These are phyloP conservation scores for Polygonum aviculare DNA, from an alignment of 148 eudicot species.

Conservation along the genomic window DNA sequence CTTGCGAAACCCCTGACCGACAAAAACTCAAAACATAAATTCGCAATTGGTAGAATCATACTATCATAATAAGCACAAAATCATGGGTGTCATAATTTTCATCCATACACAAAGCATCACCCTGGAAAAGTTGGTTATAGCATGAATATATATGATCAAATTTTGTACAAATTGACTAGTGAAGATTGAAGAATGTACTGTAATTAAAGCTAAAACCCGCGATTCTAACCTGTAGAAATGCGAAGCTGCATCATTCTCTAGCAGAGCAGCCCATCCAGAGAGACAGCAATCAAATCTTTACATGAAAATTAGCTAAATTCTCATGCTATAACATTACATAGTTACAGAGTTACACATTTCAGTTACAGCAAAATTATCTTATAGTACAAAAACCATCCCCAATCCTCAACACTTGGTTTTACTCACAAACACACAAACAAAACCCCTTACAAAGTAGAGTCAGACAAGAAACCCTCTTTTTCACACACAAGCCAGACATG, in stretches of 20 bases:
- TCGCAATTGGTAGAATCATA: too few relatives aligned
- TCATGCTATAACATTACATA: not conserved
- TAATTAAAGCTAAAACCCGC: constrained; percentile 10
- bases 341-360: not conserved
- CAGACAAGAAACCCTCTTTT: too few relatives aligned
- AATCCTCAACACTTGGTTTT: too few relatives aligned
- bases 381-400: too few relatives aligned
- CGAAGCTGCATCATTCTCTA: constrained; percentile 9
- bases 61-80: not conserved
- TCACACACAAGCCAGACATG: not conserved
- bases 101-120: not conserved
- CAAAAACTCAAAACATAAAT: constrained; percentile 9
- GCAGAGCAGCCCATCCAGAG: not conserved
- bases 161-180: too few relatives aligned
- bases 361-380: too few relatives aligned
- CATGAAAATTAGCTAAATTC: not conserved
- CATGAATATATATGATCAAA: not conserved
- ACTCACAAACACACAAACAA: too few relatives aligned
- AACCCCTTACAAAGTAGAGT: too few relatives aligned
- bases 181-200: too few relatives aligned
- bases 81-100: not conserved
- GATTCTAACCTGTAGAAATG: constrained; percentile 27
- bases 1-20: constrained; percentile 81
- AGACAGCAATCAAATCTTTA: not conserved
- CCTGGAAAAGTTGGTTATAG: not conserved